Evolutionary conservation across 106 monocot species (phyloP).

Genomic region (Platanthera guangdongensis): DNA sequence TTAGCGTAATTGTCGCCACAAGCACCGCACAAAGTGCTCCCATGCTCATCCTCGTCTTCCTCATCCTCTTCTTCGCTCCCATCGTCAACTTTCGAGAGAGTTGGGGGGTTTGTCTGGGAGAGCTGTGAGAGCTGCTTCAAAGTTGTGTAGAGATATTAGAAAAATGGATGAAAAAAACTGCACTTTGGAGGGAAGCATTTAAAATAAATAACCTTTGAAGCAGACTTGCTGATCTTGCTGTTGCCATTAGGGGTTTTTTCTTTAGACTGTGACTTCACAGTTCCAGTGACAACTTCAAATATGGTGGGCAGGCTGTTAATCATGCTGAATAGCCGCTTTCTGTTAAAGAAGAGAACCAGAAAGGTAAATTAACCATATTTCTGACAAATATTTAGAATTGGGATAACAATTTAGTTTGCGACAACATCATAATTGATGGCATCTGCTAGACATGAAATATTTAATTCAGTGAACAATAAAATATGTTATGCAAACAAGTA

Average conservation of each 20-base stretch:
- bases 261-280: slow-evolving; percentile 47
- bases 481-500: too few relatives aligned
- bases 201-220: slow-evolving; percentile 30
- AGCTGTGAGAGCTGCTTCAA: slow-evolving; percentile 25
- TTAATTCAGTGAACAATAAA: too few relatives aligned
- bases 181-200: background rate
- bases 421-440: too few relatives aligned
- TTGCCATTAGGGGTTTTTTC: slow-evolving; percentile 61
- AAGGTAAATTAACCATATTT: background rate
- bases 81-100: slow-evolving; percentile 36
- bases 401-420: background rate
- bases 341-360: slow-evolving; percentile 11
- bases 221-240: slow-evolving; percentile 62
- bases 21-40: slow-evolving; percentile 62
- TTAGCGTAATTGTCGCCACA: slow-evolving; percentile 62
- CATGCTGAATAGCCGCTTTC: slow-evolving; percentile 65
- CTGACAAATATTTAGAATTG: background rate
- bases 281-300: slow-evolving; percentile 66
- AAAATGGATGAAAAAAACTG: background rate
- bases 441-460: too few relatives aligned
- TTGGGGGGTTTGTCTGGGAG: slow-evolving; percentile 40
- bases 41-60: slow-evolving; percentile 68
- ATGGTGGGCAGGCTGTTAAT: slow-evolving; percentile 74
- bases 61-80: slow-evolving; percentile 45
- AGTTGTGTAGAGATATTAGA: background rate